Evolutionary conservation across 208 protist species (phyloP).

Genomic region (Zelonia costaricensis): DNA sequence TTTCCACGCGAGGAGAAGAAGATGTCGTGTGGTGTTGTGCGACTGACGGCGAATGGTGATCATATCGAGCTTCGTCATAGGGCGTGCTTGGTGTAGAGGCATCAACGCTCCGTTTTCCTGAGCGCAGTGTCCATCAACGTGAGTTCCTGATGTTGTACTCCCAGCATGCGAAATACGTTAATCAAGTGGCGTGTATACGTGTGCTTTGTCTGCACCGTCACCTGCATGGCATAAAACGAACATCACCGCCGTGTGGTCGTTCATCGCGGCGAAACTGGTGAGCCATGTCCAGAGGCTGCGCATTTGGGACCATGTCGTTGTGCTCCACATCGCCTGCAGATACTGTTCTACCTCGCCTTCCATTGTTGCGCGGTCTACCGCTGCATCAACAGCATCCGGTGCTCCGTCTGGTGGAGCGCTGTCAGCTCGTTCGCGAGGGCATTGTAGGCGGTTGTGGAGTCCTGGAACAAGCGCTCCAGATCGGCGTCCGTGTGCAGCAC

Average conservation of each 20-base stretch:
- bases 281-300: constrained; percentile 12
- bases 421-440: background rate
- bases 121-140: constrained; percentile 8
- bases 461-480: background rate
- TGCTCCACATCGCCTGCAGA: constrained; percentile 5
- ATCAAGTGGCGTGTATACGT: constrained; percentile 14
- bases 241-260: constrained; percentile 1
- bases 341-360: background rate
- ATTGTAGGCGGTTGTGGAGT: background rate
- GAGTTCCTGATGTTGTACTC: background rate
- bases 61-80: constrained; percentile 6
- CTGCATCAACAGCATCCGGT: background rate
- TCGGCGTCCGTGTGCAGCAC: background rate
- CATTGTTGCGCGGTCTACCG: background rate
- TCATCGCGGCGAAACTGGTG: constrained; percentile 1
- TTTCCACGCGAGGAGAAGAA: constrained; percentile 16
- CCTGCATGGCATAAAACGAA: constrained; percentile 5
- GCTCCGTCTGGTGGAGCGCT: background rate
- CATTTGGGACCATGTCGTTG: constrained; percentile 5
- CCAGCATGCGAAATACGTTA: constrained; percentile 16
- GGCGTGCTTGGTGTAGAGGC: background rate
- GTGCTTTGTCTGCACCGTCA: constrained; percentile 3
- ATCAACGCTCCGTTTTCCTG: background rate
- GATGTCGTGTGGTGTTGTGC: too few relatives aligned
- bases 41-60: background rate